Evolutionary conservation across 1,284 basidiomycete genomes (phyloP).

Genomic region (Malassezia equina): DNA sequence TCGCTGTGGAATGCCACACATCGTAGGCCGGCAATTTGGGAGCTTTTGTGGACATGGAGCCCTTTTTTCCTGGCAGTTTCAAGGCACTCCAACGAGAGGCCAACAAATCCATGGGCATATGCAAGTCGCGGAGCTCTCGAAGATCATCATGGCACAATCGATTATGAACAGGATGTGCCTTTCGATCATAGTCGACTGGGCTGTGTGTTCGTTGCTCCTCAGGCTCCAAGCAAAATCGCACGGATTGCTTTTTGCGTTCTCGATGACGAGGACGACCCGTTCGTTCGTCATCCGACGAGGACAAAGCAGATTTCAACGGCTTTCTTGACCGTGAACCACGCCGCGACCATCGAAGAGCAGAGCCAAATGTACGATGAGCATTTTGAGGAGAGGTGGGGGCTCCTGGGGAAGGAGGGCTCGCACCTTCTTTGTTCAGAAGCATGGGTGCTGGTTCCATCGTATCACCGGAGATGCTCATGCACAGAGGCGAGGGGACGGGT

Average conservation of each 20-base stretch:
- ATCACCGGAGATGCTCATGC: constrained; percentile 19
- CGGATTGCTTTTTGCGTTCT: constrained; percentile 16
- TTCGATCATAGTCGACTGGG: constrained; percentile 46
- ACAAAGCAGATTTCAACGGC: constrained; percentile 29
- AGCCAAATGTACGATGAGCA: not conserved
- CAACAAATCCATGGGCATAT: constrained; percentile 43
- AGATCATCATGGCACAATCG: constrained; percentile 39
- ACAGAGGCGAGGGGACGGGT: constrained; percentile 36
- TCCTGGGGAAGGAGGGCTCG: not conserved
- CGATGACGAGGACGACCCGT: constrained; percentile 16
- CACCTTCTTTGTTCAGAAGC: not conserved
- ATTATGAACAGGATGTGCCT: constrained; percentile 39
- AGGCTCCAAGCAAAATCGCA: constrained; percentile 38
- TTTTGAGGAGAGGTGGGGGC: not conserved
- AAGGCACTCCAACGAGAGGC: constrained; percentile 30
- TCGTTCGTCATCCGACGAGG: constrained; percentile 34
- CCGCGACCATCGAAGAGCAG: constrained; percentile 10
- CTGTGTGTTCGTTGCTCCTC: constrained; percentile 41
- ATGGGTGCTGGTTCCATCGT: not conserved
- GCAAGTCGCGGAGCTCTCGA: constrained; percentile 40
- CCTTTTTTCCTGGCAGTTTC: not conserved
- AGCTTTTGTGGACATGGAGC: too few relatives aligned
- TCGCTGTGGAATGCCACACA: not conserved
- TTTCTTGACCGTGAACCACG: constrained; percentile 17
- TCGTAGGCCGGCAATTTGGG: not conserved